Conservation (phyloP, 2,329 filamentous ascomycete genomes). For the Xylaria polymorpha region DNA sequence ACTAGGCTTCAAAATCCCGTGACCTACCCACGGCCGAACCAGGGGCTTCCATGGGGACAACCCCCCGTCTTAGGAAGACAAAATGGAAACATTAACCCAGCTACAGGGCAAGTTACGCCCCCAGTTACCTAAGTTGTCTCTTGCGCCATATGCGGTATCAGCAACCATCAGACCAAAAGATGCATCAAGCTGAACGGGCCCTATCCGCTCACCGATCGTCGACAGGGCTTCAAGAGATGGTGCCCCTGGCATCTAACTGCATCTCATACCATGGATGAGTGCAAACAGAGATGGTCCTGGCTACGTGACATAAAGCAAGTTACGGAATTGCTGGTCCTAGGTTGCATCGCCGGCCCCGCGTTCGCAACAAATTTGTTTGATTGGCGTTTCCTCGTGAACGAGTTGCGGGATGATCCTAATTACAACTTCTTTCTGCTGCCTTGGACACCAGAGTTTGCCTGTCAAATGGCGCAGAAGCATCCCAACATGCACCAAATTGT, state of each 20-base stretch:
- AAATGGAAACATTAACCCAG: too few species aligned
- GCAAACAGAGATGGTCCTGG: conserved; percentile 5
- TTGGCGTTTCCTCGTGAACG: conserved; percentile 6
- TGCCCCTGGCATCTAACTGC: background rate
- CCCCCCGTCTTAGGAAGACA: too few species aligned
- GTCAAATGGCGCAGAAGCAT: too few species aligned
- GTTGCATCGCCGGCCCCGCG: background rate
- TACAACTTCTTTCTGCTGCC: background rate
- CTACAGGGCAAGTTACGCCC: too few species aligned
- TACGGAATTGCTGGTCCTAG: background rate
- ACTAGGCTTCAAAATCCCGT: too few species aligned
- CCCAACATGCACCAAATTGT: too few species aligned
- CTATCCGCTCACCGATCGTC: background rate
- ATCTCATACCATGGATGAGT: conserved; percentile 13
- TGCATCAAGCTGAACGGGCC: background rate
- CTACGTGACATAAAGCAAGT: background rate
- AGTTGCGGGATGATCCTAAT: too few species aligned
- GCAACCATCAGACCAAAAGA: background rate
- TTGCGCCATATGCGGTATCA: background rate
- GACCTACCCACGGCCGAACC: too few species aligned
- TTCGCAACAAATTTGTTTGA: conserved; percentile 19
- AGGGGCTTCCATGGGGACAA: too few species aligned
- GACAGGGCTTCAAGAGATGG: conserved; percentile 3
- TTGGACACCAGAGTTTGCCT: conserved; percentile 15
- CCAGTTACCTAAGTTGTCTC: too few species aligned